Conservation (phyloP, 2,329 filamentous ascomycete genomes). For the Neonectria hederae region DNA sequence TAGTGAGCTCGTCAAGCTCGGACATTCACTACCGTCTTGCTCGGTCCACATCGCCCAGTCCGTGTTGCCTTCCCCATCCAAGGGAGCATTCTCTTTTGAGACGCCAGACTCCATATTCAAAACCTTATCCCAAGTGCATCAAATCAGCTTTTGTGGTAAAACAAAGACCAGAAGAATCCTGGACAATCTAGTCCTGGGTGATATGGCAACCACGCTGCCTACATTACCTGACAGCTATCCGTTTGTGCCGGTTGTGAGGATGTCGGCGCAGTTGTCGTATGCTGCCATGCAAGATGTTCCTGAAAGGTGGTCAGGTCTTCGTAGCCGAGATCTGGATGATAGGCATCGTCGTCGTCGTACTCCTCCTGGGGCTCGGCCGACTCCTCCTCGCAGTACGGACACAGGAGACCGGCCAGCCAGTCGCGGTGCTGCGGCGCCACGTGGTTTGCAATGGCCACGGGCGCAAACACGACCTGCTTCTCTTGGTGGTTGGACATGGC, state of each 20-base stretch:
- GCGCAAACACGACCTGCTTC: constrained; percentile 65
- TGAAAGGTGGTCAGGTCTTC: constrained; percentile 59
- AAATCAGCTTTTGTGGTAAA: background rate
- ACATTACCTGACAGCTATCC: constrained; percentile 59
- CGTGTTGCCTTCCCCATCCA: constrained; percentile 2
- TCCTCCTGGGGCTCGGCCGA: constrained; percentile 53
- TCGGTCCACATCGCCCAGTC: background rate
- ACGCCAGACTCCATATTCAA: constrained; percentile 39
- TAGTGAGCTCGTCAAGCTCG: constrained; percentile 32
- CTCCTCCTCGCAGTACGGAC: constrained; percentile 66
- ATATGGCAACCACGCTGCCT: constrained; percentile 38
- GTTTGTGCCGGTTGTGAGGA: constrained; percentile 46
- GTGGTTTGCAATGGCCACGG: constrained; percentile 67
- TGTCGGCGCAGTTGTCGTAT: constrained; percentile 54
- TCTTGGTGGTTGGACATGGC: constrained; percentile 52
- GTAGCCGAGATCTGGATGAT: constrained; percentile 61
- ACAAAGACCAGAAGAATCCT: background rate
- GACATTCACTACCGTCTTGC: constrained; percentile 22
- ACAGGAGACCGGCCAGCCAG: constrained; percentile 62
- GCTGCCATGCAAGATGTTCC: constrained; percentile 67
- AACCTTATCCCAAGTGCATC: background rate
- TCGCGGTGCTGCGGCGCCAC: constrained; percentile 59
- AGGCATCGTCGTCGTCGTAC: constrained; percentile 62
- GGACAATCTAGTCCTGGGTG: background rate
- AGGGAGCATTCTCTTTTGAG: constrained; percentile 5